Evolutionary conservation across 345 rosid genomes (phyloP).

Genomic region (Clarkia xantiana): DNA sequence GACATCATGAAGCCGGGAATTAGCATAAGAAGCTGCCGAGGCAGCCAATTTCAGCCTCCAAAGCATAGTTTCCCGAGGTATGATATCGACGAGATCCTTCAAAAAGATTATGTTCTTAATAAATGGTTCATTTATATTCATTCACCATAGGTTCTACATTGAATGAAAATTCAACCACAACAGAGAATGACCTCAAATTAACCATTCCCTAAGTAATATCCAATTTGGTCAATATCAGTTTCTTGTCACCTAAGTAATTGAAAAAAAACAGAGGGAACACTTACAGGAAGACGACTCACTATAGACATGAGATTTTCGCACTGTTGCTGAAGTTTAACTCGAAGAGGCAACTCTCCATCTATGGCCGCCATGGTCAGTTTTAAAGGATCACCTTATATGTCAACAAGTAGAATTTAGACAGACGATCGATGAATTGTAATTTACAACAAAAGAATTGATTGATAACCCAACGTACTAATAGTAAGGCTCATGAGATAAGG

Average conservation of each 20-base stretch:
- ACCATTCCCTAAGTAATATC: too few relatives aligned
- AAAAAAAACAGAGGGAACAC: too few relatives aligned
- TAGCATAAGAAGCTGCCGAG: slow-evolving; percentile 50
- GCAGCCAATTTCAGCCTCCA: slow-evolving; percentile 66
- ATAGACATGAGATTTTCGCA: slow-evolving; percentile 40
- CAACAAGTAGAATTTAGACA: background rate
- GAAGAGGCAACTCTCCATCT: slow-evolving; percentile 33
- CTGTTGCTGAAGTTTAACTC: slow-evolving; percentile 22
- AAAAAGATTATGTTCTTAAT: too few relatives aligned
- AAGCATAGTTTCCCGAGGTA: slow-evolving; percentile 53
- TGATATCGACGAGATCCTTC: slow-evolving; percentile 40
- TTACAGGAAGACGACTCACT: slow-evolving; percentile 53
- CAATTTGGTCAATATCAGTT: too few relatives aligned
- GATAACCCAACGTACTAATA: slow-evolving; percentile 12
- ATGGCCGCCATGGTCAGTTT: slow-evolving; percentile 53
- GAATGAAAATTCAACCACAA: too few relatives aligned
- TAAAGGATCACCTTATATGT: slow-evolving; percentile 49
- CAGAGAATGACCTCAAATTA: too few relatives aligned
- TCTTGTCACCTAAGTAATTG: too few relatives aligned
- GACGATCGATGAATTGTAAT: too few relatives aligned
- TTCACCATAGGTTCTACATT: too few relatives aligned
- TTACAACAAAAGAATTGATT: too few relatives aligned
- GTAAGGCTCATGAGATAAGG: slow-evolving; percentile 22
- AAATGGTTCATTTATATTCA: too few relatives aligned
- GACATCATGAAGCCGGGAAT: slow-evolving; percentile 75